phyloP scores from a whole-genome alignment of 225 moss, liverwort and hornwort genomes.

The Antitrichia curtipendula region DNA sequence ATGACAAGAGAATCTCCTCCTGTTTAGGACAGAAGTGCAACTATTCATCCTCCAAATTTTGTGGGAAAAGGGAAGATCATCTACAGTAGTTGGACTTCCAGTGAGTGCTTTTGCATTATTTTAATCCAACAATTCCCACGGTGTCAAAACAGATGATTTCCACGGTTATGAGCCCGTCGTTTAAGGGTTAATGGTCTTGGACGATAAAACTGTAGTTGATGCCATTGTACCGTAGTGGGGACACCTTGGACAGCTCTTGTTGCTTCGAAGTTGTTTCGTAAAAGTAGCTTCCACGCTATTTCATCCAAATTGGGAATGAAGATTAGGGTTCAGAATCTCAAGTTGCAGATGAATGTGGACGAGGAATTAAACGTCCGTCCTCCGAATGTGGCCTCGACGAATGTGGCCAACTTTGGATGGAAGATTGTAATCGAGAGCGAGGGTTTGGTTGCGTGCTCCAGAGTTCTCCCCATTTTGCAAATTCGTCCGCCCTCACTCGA shows the following conservation, averaged over 20 bases:
- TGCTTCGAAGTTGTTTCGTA: not conserved
- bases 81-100: too few species aligned
- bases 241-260: not conserved
- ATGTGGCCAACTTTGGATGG: not conserved
- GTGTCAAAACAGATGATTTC: too few species aligned
- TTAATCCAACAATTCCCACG: too few species aligned
- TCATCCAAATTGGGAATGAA: not conserved
- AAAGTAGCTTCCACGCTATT: not conserved
- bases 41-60: too few species aligned
- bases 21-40: too few species aligned
- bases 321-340: not conserved
- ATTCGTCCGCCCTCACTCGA: not conserved
- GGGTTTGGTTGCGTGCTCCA: not conserved
- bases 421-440: not conserved
- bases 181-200: not conserved
- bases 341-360: not conserved
- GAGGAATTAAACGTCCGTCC: not conserved
- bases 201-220: not conserved
- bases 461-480: not conserved
- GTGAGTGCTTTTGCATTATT: too few species aligned
- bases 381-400: not conserved
- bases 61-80: too few species aligned
- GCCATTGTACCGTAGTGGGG: not conserved
- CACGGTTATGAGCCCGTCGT: too few species aligned
- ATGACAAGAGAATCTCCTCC: too few species aligned